phyloP scores from a whole-genome alignment of 2,329 filamentous ascomycete genomes.

The Cladosporium sp. region DNA sequence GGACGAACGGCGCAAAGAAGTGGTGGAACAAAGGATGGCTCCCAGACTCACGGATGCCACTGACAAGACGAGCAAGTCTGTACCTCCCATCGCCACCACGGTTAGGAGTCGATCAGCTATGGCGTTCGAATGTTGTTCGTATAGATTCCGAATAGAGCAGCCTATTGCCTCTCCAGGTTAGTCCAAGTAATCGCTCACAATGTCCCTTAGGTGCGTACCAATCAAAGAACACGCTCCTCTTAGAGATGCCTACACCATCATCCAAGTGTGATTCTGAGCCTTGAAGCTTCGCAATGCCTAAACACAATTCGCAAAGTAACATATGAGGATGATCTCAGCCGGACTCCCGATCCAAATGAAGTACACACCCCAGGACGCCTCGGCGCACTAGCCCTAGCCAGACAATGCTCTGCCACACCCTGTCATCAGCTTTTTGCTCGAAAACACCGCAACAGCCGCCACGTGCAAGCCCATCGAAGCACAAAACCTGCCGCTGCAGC shows the following conservation, averaged over 20 bases:
- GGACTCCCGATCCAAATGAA: neutral
- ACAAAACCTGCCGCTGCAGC: conserved; percentile 1
- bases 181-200: neutral
- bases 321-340: neutral
- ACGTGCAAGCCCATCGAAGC: neutral
- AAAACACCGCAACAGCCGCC: neutral
- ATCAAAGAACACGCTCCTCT: neutral
- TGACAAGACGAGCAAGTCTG: neutral
- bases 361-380: neutral
- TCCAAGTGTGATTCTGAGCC: neutral
- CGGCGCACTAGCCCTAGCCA: neutral
- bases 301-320: neutral
- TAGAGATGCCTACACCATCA: neutral
- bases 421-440: neutral
- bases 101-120: neutral
- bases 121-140: neutral
- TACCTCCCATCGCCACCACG: neutral
- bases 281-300: neutral
- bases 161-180: neutral
- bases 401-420: neutral
- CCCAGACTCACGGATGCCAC: neutral
- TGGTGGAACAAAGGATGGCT: neutral
- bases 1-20: neutral
- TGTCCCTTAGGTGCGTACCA: neutral
- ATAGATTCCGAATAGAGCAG: neutral